Base-by-base conservation (phyloP, 2,329 filamentous ascomycete genomes). In the Daldinia sp. region DNA sequence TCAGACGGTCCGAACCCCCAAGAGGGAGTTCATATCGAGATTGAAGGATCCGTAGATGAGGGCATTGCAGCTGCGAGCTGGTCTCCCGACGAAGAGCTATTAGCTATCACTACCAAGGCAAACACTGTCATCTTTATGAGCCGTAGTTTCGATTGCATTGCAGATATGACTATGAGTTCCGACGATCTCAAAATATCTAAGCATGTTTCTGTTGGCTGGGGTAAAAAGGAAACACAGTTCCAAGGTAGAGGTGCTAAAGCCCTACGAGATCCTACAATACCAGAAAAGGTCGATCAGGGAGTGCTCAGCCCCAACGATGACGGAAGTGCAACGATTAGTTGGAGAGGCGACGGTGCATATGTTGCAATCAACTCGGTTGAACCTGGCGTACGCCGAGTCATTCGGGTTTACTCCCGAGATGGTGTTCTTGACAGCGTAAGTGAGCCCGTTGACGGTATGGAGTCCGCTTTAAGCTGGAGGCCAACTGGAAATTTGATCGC, bases 191-290 rank as follows among this genome's bases (percentile, higher is more conserved):
- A 92, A 74, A 88, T 89, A n/a, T 98, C 92, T 28, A 96, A 91
- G 79, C 94, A 98, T 83, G 96, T 98, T 64, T 97, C 94, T 20
- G 95, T 99, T 23, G 96, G 96, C 56, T 99, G 96, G 96, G 96
- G 96, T 67, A 98, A 98, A 83, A 93, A 92, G 78, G 96, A 99
- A 81, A 99, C 96, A 0, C 96, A 99, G 79, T 99, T 99, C 79
- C 93, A 98, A 77, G 96, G 96, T 57, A 93, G 93, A 75, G 89
- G 94, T 69, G 95, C 94, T 64, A 90, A 89, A 81, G 94, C 94
- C 20, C 84, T 98, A 71, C 88, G 93, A 60, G 96, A 99, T 79
- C 96, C 96, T 15, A 99, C 96, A 9, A 93, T 99, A 73, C 96
- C 96, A 0, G 94, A 98, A 78, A 93, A 91, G 77, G 88, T 98